A percentile compares a stretch with the other conserved stretches of the same genome.
phyloP scores from a whole-genome alignment of 208 protist species.

The Wallacemonas sp. region DNA sequence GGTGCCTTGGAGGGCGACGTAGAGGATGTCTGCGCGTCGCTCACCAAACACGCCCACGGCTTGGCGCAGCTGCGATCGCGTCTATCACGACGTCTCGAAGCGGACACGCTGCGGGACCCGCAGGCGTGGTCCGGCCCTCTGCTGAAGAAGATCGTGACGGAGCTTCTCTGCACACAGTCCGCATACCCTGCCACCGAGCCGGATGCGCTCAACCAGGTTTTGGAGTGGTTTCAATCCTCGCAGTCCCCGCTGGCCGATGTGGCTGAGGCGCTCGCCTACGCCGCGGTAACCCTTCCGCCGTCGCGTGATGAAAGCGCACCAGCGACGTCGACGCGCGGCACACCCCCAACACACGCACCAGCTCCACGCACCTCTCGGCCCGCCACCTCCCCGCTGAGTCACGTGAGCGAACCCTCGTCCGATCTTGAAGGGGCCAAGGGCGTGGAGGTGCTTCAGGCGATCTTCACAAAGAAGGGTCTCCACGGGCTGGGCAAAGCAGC shows the following conservation, averaged over 20 bases:
- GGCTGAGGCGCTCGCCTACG: constrained; percentile 40
- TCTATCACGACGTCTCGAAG: constrained; percentile 54
- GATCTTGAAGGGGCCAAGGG: constrained; percentile 36
- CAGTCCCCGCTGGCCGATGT: constrained; percentile 16
- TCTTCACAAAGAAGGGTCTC: constrained; percentile 71
- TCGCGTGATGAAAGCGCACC: constrained; percentile 8
- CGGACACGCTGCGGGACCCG: constrained; percentile 56
- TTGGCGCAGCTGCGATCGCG: constrained; percentile 72
- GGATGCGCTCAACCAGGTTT: constrained; percentile 24
- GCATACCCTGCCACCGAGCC: constrained; percentile 18
- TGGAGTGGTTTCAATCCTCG: constrained; percentile 28
- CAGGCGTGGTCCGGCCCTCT: constrained; percentile 45
- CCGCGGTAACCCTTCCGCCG: constrained; percentile 52
- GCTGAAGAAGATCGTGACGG: constrained; percentile 40
- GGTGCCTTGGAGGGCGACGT: constrained; percentile 62
- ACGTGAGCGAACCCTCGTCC: background rate
- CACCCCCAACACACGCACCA: background rate
- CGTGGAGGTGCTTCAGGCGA: constrained; percentile 43
- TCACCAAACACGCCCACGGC: constrained; percentile 33
- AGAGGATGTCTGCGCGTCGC: constrained; percentile 37
- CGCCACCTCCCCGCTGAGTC: background rate
- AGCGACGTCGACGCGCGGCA: too few species aligned
- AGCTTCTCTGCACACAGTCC: constrained; percentile 44
- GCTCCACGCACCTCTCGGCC: too few species aligned
- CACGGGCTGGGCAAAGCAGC: constrained; percentile 40